A percentile compares a stretch with the other conserved stretches of the same genome.
Conservation (phyloP, 2,329 filamentous ascomycete genomes). For the Arthrobotrys megalospora region DNA sequence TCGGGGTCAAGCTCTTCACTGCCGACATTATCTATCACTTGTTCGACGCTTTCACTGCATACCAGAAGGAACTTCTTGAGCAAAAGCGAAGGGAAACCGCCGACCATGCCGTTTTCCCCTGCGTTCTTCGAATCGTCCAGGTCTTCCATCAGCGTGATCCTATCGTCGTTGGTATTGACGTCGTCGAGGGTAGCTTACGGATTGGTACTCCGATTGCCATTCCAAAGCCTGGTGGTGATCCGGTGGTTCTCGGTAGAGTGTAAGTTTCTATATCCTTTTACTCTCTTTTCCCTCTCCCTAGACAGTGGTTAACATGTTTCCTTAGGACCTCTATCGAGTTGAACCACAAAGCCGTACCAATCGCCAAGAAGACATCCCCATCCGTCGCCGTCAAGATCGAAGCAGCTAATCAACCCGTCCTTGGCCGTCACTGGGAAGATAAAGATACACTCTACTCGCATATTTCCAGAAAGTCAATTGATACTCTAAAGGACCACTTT, state of each 20-base stretch:
- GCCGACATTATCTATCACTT: conserved; percentile 99
- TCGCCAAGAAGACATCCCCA: conserved; percentile 97
- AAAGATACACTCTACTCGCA: conserved; percentile 88
- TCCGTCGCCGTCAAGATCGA: conserved; percentile 98
- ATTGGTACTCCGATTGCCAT: conserved; percentile 91
- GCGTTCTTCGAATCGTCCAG: conserved; percentile 87
- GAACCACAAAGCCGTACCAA: conserved; percentile 92
- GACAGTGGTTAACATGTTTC: conserved; percentile 63
- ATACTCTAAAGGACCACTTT: conserved; percentile 97
- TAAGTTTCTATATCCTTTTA: conserved; percentile 72
- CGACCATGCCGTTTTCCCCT: conserved; percentile 96
- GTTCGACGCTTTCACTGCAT: conserved; percentile 95
- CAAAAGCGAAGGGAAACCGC: conserved; percentile 97
- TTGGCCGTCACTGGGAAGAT: conserved; percentile 95
- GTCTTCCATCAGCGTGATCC: conserved; percentile 99
- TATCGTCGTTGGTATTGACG: conserved; percentile 95
- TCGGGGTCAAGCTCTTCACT: conserved; percentile 97
- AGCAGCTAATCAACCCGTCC: conserved; percentile 89
- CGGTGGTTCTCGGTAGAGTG: conserved; percentile 91
- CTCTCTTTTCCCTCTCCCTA: too few relatives aligned
- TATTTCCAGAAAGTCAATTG: conserved; percentile 89
- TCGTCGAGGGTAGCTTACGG: conserved; percentile 87
- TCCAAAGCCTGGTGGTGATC: conserved; percentile 88
- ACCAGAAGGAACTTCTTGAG: conserved; percentile 88
- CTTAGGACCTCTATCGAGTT: conserved; percentile 92